phyloP scores from a whole-genome alignment of 495 filamentous ascomycete genomes.

The Coniosporium apollinis region DNA sequence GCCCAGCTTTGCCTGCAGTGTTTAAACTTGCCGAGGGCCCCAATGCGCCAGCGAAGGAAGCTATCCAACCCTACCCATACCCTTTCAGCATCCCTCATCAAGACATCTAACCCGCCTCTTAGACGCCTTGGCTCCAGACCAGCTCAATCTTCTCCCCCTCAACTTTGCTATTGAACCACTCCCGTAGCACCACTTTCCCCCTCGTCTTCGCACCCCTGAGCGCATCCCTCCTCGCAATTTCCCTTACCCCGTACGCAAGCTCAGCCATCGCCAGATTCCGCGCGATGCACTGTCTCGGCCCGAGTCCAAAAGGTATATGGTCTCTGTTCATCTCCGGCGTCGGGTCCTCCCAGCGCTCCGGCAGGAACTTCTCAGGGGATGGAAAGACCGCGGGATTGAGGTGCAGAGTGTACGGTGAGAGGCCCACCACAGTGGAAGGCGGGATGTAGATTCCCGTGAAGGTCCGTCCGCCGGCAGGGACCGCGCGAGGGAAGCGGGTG shows the following conservation, averaged over 20 bases:
- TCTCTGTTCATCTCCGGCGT: conserved; percentile 25
- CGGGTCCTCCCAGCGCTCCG: conserved; percentile 32
- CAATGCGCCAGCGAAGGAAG: too few relatives aligned
- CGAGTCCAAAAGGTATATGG: conserved; percentile 33
- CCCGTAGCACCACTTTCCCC: conserved; percentile 25
- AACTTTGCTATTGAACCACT: conserved; percentile 35
- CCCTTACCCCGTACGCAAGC: conserved; percentile 23
- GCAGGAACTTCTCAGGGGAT: conserved; percentile 26
- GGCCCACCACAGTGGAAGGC: conserved; percentile 28
- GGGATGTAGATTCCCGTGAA: conserved; percentile 26
- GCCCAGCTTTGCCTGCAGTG: too few relatives aligned
- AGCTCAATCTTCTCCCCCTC: conserved; percentile 15
- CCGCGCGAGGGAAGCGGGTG: conserved; percentile 30
- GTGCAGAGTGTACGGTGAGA: conserved; percentile 28
- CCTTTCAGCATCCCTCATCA: too few relatives aligned
- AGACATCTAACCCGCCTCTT: too few relatives aligned
- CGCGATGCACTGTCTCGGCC: conserved; percentile 33
- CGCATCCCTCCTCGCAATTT: conserved; percentile 23
- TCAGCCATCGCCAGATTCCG: conserved; percentile 29
- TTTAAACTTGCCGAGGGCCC: too few relatives aligned
- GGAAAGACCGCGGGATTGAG: conserved; percentile 29
- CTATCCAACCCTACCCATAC: too few relatives aligned
- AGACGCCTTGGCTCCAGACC: too few relatives aligned
- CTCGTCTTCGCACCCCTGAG: conserved; percentile 25
- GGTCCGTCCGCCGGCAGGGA: conserved; percentile 24